Evolutionary conservation across 805 yeast genomes (phyloP), one percentile per base, ranked within the genome.

Genomic region (Jamesozyma gamospora): DNA sequence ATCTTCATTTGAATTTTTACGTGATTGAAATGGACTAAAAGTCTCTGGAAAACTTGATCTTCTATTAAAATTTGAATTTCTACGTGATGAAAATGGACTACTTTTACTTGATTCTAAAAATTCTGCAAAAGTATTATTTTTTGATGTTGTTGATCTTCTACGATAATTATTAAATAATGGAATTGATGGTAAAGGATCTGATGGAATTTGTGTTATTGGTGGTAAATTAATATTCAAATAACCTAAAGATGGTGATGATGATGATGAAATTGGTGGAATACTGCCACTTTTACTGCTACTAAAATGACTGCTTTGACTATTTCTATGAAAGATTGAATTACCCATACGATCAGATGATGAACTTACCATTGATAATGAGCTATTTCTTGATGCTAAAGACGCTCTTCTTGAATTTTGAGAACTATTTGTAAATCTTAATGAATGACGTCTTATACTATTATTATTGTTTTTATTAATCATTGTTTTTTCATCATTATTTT

Each of bases 161-260:
- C 30, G 28, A 21, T 19, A 21, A 13, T 35, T 24, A 12, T 18
- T n/a, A 16, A 19, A 21, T 14, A 32, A 32, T 3, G 60, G 58
- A 1, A 47, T 36, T 7, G 59, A 46, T 14, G 72, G 71, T 13
- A 73, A 55, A 14, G 75, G 72, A 32, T 71, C 79, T 12, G 50
- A 56, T 3, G 88, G 88, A 42, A 74, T 61, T 1, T 80, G 75
- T 14, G 67, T 55, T 38, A 66, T 72, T 0, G 80, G 75, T 0
- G 87, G 86, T 4, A 80, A 37, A 11, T 61, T 39, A 5, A 55
- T 63, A 36, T 51, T 53, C 16, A 56, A 32, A 15, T 47, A 37
- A 3, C 50, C 53, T n/a, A 21, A 24, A 5, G 24, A 12, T 19
- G 35, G 35, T 10, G 33, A 8, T 17, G 14, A 11, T 6, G 33